These are phyloP conservation scores for Calocybe cyanea DNA, from an alignment of 768 basidiomycete genomes.

Conservation along the genomic window DNA sequence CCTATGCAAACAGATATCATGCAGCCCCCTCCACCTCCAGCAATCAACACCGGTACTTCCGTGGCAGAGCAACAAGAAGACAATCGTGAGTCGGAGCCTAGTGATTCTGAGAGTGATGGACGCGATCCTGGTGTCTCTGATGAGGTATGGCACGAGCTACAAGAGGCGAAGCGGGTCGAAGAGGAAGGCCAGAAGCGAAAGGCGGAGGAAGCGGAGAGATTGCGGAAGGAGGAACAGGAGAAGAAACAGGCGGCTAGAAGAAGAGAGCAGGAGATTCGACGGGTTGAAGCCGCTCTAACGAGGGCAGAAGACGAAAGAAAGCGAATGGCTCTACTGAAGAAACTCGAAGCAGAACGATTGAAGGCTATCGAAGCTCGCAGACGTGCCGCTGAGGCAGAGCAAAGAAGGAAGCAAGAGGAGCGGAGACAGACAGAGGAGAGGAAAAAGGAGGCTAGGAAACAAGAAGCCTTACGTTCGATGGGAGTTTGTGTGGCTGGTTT, in stretches of 20 bases:
- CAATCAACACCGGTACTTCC: not conserved
- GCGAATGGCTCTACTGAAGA: slow-evolving; percentile 25
- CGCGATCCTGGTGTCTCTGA: not conserved
- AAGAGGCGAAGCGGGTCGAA: not conserved
- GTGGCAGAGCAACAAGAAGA: not conserved
- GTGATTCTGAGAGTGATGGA: not conserved
- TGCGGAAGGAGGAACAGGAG: slow-evolving; percentile 7
- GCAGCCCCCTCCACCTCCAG: not conserved
- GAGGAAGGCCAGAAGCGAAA: not conserved
- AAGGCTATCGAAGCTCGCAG: slow-evolving; percentile 14
- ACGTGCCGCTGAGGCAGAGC: not conserved
- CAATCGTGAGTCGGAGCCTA: not conserved
- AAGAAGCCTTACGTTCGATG: slow-evolving; percentile 40
- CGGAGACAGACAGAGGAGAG: slow-evolving; percentile 18
- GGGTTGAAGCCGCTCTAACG: slow-evolving; percentile 3
- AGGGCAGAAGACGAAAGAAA: slow-evolving; percentile 22
- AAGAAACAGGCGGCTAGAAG: slow-evolving; percentile 15
- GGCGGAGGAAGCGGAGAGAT: not conserved
- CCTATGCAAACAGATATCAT: not conserved
- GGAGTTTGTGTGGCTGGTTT: slow-evolving; percentile 40
- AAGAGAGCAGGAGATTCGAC: not conserved
- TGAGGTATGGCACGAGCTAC: not conserved
- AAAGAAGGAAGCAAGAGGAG: slow-evolving; percentile 13
- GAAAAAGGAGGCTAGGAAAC: slow-evolving; percentile 39
- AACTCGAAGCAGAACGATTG: slow-evolving; percentile 23